Percentiles rank a stretch among this genome's conserved stretches.
Conservation (phyloP, 169 alveolate species). For the Plasmodium inui region DNA sequence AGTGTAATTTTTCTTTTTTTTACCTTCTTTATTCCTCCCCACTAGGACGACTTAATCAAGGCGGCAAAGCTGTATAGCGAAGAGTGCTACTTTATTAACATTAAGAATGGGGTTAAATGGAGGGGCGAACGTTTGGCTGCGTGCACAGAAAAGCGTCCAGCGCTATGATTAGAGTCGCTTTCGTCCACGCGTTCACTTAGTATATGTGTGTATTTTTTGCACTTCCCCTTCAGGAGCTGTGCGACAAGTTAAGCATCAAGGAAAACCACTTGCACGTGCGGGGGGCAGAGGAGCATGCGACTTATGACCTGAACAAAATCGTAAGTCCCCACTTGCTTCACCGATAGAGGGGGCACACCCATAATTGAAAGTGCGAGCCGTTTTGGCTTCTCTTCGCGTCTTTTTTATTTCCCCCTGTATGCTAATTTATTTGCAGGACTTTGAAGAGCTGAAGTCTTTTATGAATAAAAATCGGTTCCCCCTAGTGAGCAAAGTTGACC, state of each 20-base stretch:
- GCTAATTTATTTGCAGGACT: slow-evolving; percentile 22
- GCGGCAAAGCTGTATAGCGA: slow-evolving; percentile 47
- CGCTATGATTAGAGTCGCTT: neutral
- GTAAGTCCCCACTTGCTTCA: slow-evolving; percentile 1
- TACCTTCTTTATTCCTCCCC: neutral
- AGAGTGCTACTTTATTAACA: slow-evolving; percentile 45
- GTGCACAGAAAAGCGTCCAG: neutral
- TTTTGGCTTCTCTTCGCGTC: neutral
- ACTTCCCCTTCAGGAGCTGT: slow-evolving; percentile 9
- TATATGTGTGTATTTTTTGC: slow-evolving; percentile 2
- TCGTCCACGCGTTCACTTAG: neutral
- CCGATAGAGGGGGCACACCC: neutral
- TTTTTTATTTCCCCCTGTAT: slow-evolving; percentile 2
- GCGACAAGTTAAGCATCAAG: slow-evolving; percentile 18
- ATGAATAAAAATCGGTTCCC: slow-evolving; percentile 64
- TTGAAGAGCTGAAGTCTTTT: slow-evolving; percentile 23
- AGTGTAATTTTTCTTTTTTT: neutral
- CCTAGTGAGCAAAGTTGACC: slow-evolving; percentile 52
- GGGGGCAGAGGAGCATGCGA: slow-evolving; percentile 8
- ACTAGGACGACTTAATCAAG: slow-evolving; percentile 35
- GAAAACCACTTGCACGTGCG: slow-evolving; percentile 10
- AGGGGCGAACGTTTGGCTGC: neutral
- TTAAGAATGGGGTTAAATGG: slow-evolving; percentile 32
- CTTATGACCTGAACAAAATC: slow-evolving; percentile 6
- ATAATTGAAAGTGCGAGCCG: neutral